Base-by-base conservation (phyloP, 2,329 filamentous ascomycete species). In the Fusarium incarnatum region DNA sequence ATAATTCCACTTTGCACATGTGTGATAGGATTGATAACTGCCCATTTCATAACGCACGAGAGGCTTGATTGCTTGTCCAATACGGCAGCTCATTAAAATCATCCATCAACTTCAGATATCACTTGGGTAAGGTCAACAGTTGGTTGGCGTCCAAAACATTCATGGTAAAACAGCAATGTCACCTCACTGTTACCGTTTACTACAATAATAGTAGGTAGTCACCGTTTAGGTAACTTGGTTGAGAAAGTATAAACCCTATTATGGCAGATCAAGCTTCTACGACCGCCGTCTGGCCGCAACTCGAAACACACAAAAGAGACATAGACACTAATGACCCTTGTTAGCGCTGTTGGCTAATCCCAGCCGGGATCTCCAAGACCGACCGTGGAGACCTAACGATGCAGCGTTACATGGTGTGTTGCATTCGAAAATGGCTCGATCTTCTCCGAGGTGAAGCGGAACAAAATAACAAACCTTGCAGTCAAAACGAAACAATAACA, bases 231-330 rank as follows among this genome's bases (percentile, higher is more conserved):
- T 53, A 42, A 42, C 49, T 53, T 52, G 32, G 37, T 48, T 46
- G 52, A 45, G 52, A 32, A 46, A 47, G 53, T 63, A 34, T 22
- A 65, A 56, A 63, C 42, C 27, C 42, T 34, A 32, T 57, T 48
- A 46, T 55, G 32, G 45, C 53, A 65, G 27, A 63, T 66, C 34
- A 45, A 45, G 64, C 68, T 65, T 71, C 42, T 45, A 56, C 28
- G 45, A 41, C 53, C 62, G 54, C 45, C 25, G 52, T n/a, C 34
- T 50, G 68, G 68, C 73, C 73, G 72, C 56, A 75, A 75, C 58
- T 71, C 72, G 70, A 75, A 75, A 75, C 73, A 50, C 44, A 37
- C 61, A 34, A 62, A 53, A 64, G 72, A 57, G 64, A 62, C 66
- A 58, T 67, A 45, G 23, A 44, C 48, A 48, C 50, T 58, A 60